Percentiles rank a stretch among this genome's conserved stretches.
Conservation (phyloP, 116 monocot species). For the Papilionanthe hybrid region DNA sequence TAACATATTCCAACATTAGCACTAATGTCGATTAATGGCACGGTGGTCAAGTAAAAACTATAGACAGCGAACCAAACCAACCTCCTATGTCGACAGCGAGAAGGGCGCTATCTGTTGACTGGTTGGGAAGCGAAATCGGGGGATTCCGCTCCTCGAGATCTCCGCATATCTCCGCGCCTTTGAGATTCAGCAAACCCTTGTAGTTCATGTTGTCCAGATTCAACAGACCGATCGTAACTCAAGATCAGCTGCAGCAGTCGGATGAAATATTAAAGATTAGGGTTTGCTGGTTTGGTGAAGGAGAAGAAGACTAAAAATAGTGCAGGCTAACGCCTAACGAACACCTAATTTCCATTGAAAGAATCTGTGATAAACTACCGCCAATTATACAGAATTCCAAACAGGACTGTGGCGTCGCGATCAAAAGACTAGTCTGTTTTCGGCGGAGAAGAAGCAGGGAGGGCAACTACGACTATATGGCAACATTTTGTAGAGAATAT, state of each 20-base stretch:
- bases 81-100: constrained; percentile 70
- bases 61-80: constrained; percentile 1
- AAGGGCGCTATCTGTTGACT: constrained; percentile 27
- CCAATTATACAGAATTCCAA: too few relatives aligned
- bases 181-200: constrained; percentile 22
- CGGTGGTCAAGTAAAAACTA: not conserved
- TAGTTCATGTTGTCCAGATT: not conserved
- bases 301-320: not conserved
- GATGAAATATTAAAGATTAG: not conserved
- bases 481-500: too few relatives aligned
- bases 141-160: constrained; percentile 45
- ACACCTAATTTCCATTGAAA: not conserved
- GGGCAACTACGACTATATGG: too few relatives aligned
- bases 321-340: not conserved
- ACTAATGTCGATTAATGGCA: constrained; percentile 2
- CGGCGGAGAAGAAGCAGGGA: too few relatives aligned
- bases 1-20: constrained; percentile 9
- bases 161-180: constrained; percentile 47
- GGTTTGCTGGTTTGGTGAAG: not conserved
- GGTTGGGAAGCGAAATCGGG: constrained; percentile 44
- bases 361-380: too few relatives aligned
- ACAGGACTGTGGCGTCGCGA: too few relatives aligned
- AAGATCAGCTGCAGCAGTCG: not conserved
- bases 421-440: too few relatives aligned
- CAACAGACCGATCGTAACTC: not conserved